Conservation (phyloP, 148 eudicot species). For the Persicaria tinctoria region DNA sequence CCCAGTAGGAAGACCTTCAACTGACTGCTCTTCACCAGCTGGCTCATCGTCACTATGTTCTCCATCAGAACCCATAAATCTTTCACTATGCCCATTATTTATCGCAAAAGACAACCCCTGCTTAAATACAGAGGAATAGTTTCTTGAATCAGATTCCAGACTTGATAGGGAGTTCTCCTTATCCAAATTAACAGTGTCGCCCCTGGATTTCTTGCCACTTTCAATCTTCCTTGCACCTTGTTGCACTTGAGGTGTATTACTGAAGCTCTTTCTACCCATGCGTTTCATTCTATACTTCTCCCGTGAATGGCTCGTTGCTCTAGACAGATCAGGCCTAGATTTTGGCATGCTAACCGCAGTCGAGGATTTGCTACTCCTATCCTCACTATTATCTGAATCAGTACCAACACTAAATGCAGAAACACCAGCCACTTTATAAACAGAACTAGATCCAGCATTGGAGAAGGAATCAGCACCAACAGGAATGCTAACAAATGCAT, state of each 20-base stretch:
- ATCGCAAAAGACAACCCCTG: slow-evolving; percentile 34
- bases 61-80: slow-evolving; percentile 23
- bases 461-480: slow-evolving; percentile 26
- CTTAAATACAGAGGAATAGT: slow-evolving; percentile 53
- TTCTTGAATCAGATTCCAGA: slow-evolving; percentile 82
- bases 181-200: slow-evolving; percentile 38
- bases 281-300: slow-evolving; percentile 29
- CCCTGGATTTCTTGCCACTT: slow-evolving; percentile 53
- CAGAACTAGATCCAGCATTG: slow-evolving; percentile 18
- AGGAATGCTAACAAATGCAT: slow-evolving; percentile 31
- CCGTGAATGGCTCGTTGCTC: slow-evolving; percentile 17
- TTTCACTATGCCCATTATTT: slow-evolving; percentile 36
- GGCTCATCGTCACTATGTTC: slow-evolving; percentile 22
- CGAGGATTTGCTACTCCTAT: slow-evolving; percentile 73
- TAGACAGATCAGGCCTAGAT: slow-evolving; percentile 23
- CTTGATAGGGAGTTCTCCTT: slow-evolving; percentile 74
- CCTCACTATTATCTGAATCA: slow-evolving; percentile 62
- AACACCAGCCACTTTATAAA: slow-evolving; percentile 17
- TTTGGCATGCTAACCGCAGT: slow-evolving; percentile 63
- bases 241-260: background rate
- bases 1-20: slow-evolving; percentile 18
- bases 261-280: slow-evolving; percentile 26
- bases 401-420: slow-evolving; percentile 35
- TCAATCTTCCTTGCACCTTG: slow-evolving; percentile 22
- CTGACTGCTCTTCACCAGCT: background rate